Evolutionary conservation across 2,329 filamentous ascomycete genomes (phyloP), one percentile per base, ranked within the genome.

Genomic region (Trichoderma atroviride): DNA sequence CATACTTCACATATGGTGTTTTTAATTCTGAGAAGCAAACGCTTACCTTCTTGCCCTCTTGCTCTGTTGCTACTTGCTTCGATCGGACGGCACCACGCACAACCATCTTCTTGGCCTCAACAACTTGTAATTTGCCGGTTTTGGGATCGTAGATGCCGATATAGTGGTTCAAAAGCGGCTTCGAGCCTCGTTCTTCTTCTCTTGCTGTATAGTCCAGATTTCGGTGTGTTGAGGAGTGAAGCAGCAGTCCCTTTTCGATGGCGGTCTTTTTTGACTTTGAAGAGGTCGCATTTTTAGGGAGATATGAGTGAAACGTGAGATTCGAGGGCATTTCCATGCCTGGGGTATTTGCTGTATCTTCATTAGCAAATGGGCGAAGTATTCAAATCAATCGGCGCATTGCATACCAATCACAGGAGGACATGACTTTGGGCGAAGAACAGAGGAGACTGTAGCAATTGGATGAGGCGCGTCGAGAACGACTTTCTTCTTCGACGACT

Each of bases 51-150:
- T 65, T 70, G 19, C n/a, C n/a, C 27, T 70, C 59, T 27, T 58
- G 33, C 68, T 79, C 76, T 31, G 72, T 81, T n/a, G 84, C 81
- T 68, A 84, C 82, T 72, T 86, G 83, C 72, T 88, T 87, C 43
- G 86, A 80, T 68, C 87, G 83, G 37, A 89, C 87, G 33, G 82
- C 78, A 14, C 86, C 87, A 52, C 87, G 82, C 24, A 91, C 81
- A 33, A 86, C 82, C 85, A 91, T 88, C 80, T 87, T 90, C 77
- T 88, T 88, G 19, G 88, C 87, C 75, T 89, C 84, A 22, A 91
- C 81, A 40, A 91, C 82, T 73, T 90, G 82, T 55, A 91, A 77
- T 72, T 86, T 82, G 24, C 87, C 87, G 0, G 86, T 88, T 40
- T 82, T 79, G 0, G 88, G 86, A 73, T 92, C 88, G 71, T 87